A percentile compares a stretch with the other conserved stretches of the same genome.
Evolutionary conservation across 1,284 basidiomycete genomes (phyloP).

Genomic region (Cutaneotrichosporon arboriforme): DNA sequence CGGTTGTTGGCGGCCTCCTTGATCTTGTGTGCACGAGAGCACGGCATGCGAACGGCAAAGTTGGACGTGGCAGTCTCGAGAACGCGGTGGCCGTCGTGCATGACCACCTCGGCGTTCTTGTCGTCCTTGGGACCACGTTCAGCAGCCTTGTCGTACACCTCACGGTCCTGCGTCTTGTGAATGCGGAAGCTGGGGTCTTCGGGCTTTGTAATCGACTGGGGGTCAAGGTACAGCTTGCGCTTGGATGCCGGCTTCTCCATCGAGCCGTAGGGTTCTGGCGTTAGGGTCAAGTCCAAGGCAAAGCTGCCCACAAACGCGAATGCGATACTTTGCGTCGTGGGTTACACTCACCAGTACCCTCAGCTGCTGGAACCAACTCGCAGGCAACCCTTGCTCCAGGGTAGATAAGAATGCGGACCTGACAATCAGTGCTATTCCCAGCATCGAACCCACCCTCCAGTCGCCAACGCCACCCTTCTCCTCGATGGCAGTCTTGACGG

Average conservation of each 20-base stretch:
- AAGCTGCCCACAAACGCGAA: background rate
- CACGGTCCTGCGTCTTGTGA: conserved; percentile 36
- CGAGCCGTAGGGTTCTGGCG: conserved; percentile 19
- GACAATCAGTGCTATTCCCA: too few species aligned
- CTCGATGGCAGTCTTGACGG: conserved; percentile 14
- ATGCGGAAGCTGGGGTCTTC: conserved; percentile 16
- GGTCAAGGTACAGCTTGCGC: conserved; percentile 31
- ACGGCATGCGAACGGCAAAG: conserved; percentile 28
- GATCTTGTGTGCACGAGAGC: background rate
- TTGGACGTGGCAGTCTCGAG: conserved; percentile 44
- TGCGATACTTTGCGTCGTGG: too few species aligned
- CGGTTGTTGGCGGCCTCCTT: background rate
- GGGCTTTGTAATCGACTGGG: conserved; percentile 1
- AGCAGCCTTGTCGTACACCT: conserved; percentile 33
- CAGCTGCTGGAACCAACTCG: conserved; percentile 28
- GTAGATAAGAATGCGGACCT: conserved; percentile 22
- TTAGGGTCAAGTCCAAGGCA: background rate
- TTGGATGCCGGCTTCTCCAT: background rate
- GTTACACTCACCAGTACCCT: conserved; percentile 23
- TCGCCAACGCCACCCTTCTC: conserved; percentile 22
- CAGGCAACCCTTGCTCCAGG: conserved; percentile 21
- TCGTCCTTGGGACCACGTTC: conserved; percentile 11
- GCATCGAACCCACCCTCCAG: conserved; percentile 28
- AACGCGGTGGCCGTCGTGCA: conserved; percentile 28
- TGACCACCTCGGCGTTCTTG: conserved; percentile 28